Evolutionary conservation across 805 yeast genomes (phyloP), one percentile per base, ranked within the genome.

Genomic region (Clavispora phyllophila): DNA sequence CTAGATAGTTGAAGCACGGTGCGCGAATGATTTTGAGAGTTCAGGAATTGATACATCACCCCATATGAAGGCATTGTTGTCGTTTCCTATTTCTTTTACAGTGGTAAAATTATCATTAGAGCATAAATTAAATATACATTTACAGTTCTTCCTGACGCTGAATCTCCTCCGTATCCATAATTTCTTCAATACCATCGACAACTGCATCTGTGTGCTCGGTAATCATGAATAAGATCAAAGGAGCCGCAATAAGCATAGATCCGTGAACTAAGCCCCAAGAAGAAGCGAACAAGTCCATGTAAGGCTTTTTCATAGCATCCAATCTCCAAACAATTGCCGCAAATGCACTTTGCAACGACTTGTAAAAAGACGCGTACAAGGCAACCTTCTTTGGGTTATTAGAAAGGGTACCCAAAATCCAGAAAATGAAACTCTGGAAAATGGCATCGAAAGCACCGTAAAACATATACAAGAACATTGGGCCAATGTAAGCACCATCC

Each of bases 311-410:
- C 27, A 64, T 45, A 24, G 77, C 72, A 53, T 79, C 83, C 47
- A 78, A 59, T 51, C 80, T 63, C 84, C 83, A 81, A 12, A 72
- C 73, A 37, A 80, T 66, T 19, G 80, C 84, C 12, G 80, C 78
- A 56, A 82, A 82, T 9, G 83, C 84, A 32, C 80, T 72, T 62
- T 80, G 85, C 45, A 81, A 59, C 44, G 81, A 78, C 65, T 81
- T 81, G 65, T 79, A 80, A 58, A 76, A 76, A 32, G 83, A 83
- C 15, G 81, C 80, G 52, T 76, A 75, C 45, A 79, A 58, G 20
- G 82, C 78, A 31, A 69, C 64, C 57, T 73, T 76, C 62, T 77
- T 71, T 25, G 81, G 72, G 53, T 75, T 72, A 57, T 80, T 80
- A 43, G 82, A 70, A 43, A 80, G 57, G 34, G 81, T 71, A 36